These are phyloP conservation scores for Talaromyces sp. DNA, from an alignment of 2,329 filamentous ascomycete species.

Conservation along the genomic window DNA sequence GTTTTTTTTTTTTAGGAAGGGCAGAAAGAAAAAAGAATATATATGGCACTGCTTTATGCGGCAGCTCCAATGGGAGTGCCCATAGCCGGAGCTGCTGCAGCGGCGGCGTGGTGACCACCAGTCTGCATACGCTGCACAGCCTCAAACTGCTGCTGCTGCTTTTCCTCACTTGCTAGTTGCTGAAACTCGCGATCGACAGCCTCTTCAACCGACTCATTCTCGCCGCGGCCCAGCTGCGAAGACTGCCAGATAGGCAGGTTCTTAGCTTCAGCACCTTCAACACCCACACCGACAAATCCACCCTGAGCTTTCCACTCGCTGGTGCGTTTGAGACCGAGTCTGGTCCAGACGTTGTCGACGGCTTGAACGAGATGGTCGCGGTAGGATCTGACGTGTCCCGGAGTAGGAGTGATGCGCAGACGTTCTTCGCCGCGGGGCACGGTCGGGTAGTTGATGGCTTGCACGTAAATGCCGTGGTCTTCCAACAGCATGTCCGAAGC, in stretches of 20 bases:
- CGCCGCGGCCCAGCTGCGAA: slow-evolving; percentile 67
- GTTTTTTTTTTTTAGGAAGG: neutral
- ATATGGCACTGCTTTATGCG: slow-evolving; percentile 16
- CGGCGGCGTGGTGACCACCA: slow-evolving; percentile 11
- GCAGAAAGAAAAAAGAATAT: neutral
- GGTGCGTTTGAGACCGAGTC: slow-evolving; percentile 85
- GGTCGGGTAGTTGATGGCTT: slow-evolving; percentile 98
- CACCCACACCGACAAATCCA: slow-evolving; percentile 91
- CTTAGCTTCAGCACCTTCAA: slow-evolving; percentile 53
- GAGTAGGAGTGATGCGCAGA: slow-evolving; percentile 90
- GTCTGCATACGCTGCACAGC: slow-evolving; percentile 10
- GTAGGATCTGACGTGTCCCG: slow-evolving; percentile 78
- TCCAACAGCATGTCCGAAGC: slow-evolving; percentile 88
- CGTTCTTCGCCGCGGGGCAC: slow-evolving; percentile 97
- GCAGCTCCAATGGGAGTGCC: slow-evolving; percentile 23
- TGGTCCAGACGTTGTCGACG: slow-evolving; percentile 79
- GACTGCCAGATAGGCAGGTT: slow-evolving; percentile 84
- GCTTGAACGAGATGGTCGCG: slow-evolving; percentile 80
- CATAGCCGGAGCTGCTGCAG: slow-evolving; percentile 16
- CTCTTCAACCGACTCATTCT: slow-evolving; percentile 56
- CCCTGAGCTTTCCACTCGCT: slow-evolving; percentile 86
- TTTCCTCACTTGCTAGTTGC: slow-evolving; percentile 13
- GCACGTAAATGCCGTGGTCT: slow-evolving; percentile 91
- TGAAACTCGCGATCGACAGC: slow-evolving; percentile 42
- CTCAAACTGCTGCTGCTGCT: neutral